Evolutionary conservation across 352 stramenopile genomes (phyloP), one percentile per base, ranked within the genome.

Genomic region (Phytophthora sp.): DNA sequence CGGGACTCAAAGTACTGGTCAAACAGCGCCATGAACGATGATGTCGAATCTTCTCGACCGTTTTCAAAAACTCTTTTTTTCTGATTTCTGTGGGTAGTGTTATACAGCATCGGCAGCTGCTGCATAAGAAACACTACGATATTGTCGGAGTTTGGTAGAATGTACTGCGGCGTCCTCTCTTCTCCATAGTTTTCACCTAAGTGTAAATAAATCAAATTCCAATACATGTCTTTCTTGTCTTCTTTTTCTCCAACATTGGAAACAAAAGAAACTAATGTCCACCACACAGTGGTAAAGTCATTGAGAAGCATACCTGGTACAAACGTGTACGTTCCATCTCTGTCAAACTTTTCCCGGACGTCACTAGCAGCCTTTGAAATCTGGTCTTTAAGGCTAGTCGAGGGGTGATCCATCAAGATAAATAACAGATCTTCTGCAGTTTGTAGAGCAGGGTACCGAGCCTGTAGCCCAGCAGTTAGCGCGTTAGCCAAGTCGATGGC

Each of bases 81-180:
- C 18, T 18, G 17, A 7, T 45, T 45, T 18, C n/a, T 18, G 38
- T 13, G 15, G 20, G 26, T 45, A 11, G 26, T 24, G 23, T 69
- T 69, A 46, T 59, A 69, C 13, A 69, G 32, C 45, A 64, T 2
- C 8, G 61, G 53, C 15, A 69, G 44, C 20, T 60, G 61, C 38
- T 69, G 61, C 21, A 59, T 17, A 13, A 62, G 32, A 17, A 64
- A 54, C 1, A 54, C 41, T 17, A 54, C 38, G n/a, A 38, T 34
- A 7, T 58, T 58, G 7, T 26, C 42, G 10, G 28, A 31, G 12
- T 64, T 45, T 2, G 61, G 53, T n/a, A 64, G 32, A 12, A 64
- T 37, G 24, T 69, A 64, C 28, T 54, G 31, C 21, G 53, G 51
- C 1, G 44, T 56, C 2, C 28, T 18, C 31, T 62, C 43, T 44